Evolutionary conservation across 805 yeast genomes (phyloP), one percentile per base, ranked within the genome.

Genomic region (Maudiozyma serrabonitensis): DNA sequence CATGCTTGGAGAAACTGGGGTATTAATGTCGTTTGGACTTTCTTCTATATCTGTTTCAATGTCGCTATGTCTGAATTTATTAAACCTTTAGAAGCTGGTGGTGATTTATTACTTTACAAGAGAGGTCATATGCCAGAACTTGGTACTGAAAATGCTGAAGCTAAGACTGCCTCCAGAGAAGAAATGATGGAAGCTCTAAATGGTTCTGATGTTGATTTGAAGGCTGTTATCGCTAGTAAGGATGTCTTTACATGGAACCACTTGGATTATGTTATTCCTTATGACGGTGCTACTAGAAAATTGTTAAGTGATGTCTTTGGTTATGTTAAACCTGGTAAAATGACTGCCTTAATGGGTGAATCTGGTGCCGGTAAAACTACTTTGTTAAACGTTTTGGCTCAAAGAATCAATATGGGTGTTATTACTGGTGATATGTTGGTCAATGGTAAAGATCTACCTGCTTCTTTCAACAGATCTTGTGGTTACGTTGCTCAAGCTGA

Each of bases 361-460:
- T 84, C 91, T 34, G 93, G 93, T 70, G 93, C 93, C 43, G 93
- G 93, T 70, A 84, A 84, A 61, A 84, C 93, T 25, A 85, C 91
- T 2, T 70, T 84, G 50, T 72, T 85, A 57, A 84, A 84, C 64
- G 81, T 82, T 56, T 73, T 85, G 52, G 81, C 88, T 21, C 85
- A 81, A 60, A 76, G 91, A 64, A 77, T 82, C 48, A 76, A 81
- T 41, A 71, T 77, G 63, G 93, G 91, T 67, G 80, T 79, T 16
- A 77, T 84, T 41, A 76, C 87, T 38, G 86, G 87, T 58, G 84
- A 82, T 58, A 75, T 80, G 74, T 68, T 82, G 63, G 90, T 84
- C 25, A 83, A 85, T 62, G 89, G 88, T 49, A 73, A 73, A 46
- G 74, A 79, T 8, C 69, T 82, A 52, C 70, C 72, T 49, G 68